Percentiles rank a stretch among this genome's conserved stretches.
These are phyloP conservation scores for Malbranchea cinnamomea DNA, from an alignment of 2,329 filamentous ascomycete genomes.

Conservation along the genomic window DNA sequence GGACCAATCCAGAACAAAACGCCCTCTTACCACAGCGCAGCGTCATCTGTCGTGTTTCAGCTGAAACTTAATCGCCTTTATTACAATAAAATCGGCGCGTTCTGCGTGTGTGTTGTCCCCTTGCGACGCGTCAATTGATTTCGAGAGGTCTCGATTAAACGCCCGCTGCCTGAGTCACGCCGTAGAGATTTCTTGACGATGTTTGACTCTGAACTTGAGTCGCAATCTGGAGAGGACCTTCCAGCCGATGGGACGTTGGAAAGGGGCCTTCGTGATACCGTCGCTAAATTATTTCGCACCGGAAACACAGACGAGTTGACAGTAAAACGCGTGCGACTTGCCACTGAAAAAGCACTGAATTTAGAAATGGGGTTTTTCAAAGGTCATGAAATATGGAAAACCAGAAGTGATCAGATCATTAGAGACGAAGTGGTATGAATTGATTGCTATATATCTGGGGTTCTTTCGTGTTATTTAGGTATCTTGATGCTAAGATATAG, in stretches of 20 bases:
- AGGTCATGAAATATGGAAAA: conserved; percentile 38
- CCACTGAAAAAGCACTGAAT: conserved; percentile 36
- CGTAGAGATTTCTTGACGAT: conserved; percentile 9
- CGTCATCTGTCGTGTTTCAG: too few species aligned
- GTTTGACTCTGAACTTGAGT: conserved; percentile 19
- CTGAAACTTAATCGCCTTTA: too few species aligned
- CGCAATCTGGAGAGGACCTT: conserved; percentile 13
- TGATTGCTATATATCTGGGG: background rate
- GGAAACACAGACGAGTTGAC: conserved; percentile 39
- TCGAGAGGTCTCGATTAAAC: background rate
- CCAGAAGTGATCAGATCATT: conserved; percentile 38
- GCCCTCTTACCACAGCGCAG: too few species aligned
- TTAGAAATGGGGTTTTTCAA: conserved; percentile 43
- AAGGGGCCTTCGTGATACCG: conserved; percentile 23
- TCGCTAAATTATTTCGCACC: conserved; percentile 20
- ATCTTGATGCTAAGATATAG: background rate
- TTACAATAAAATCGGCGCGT: too few species aligned
- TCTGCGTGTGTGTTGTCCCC: too few species aligned
- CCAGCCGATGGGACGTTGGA: conserved; percentile 22
- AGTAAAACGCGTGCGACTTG: conserved; percentile 39
- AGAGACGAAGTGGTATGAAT: conserved; percentile 34
- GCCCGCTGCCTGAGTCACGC: background rate
- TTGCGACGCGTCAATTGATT: too few species aligned
- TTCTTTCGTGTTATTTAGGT: conserved; percentile 1
- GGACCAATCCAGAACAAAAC: too few species aligned